Evolutionary conservation across 768 basidiomycete genomes (phyloP), one percentile per base, ranked within the genome.

Genomic region (Boletus rufocinnamomeus): DNA sequence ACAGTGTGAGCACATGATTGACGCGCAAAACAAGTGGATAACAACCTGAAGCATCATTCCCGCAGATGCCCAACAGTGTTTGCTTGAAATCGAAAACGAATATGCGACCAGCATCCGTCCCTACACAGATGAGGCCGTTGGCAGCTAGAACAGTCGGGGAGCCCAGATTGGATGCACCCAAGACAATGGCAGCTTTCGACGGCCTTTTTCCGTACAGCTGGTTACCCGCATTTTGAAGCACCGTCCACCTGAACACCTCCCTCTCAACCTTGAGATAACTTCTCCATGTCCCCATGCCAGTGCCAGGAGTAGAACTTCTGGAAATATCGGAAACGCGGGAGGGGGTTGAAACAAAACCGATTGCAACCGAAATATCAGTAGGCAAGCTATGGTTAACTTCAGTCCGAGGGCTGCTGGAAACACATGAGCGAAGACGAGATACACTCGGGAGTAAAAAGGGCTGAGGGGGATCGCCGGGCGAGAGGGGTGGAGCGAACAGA

Each of bases 21-120:
- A 63, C 50, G 11, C 34, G 21, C 43, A 37, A 21, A 59, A 48
- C 35, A 57, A 47, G 46, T 25, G 45, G 32, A 54, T 52, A 69
- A 70, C 51, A 72, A 95, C 93, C 84, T 63, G 83, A 76, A 19
- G 75, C 56, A 53, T 91, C 86, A 52, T 77, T 84, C 10, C 93
- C 93, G 63, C 94, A 93, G 11, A 95, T 76, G 63, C 87, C 85
- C 63, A 84, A 84, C 61, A 96, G 67, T 7, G 85, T 86, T 72
- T 98, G 96, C 66, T 87, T 88, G 70, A 97, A 98, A 72, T 94
- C 93, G 71, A 93, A 95, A 2, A 98, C 88, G 49, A 85, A 80
- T 44, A 91, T 79, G 66, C 81, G 85, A 14, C 95, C 97, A 32
- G 78, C 78, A 47, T 87, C 85, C 8, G 91, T 95, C 17, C 97